phyloP scores from a whole-genome alignment of 441 rosid genomes.

The Macaranga tanarius region DNA sequence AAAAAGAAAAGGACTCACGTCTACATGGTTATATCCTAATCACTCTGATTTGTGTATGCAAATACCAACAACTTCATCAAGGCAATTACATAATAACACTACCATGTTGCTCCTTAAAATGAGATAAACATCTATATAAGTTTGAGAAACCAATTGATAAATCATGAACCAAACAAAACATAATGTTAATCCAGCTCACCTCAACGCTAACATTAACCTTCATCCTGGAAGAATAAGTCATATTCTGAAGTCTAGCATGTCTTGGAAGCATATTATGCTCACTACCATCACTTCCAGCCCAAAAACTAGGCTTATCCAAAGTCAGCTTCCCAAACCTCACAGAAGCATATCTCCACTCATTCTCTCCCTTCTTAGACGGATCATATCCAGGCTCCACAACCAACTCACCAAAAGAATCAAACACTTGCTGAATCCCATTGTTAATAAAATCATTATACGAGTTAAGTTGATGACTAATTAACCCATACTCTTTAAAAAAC shows the following conservation, averaged over 20 bases:
- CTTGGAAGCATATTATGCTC: constrained; percentile 63
- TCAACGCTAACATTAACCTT: constrained; percentile 58
- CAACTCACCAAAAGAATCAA: constrained; percentile 65
- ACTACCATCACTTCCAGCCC: constrained; percentile 36
- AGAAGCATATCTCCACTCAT: constrained; percentile 53
- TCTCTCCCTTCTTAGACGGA: constrained; percentile 62
- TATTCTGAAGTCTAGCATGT: constrained; percentile 86
- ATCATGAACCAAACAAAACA: no score
- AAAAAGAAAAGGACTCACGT: neutral
- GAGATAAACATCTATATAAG: no score
- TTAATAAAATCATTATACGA: constrained; percentile 67
- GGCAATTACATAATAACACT: neutral
- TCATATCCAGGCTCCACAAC: constrained; percentile 66
- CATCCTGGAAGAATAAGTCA: constrained; percentile 76
- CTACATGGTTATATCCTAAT: neutral
- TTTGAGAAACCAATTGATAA: no score
- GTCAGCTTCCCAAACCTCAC: constrained; percentile 64
- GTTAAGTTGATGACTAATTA: constrained; percentile 81
- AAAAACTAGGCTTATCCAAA: constrained; percentile 57
- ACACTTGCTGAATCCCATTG: constrained; percentile 57
- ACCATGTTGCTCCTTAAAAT: neutral
- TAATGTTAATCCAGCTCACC: constrained; percentile 32
- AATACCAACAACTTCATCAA: neutral
- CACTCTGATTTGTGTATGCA: no score
- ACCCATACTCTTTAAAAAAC: constrained; percentile 65